Conservation (phyloP, 1,139 yeast genomes). For the Magnusiomyces sp. region DNA sequence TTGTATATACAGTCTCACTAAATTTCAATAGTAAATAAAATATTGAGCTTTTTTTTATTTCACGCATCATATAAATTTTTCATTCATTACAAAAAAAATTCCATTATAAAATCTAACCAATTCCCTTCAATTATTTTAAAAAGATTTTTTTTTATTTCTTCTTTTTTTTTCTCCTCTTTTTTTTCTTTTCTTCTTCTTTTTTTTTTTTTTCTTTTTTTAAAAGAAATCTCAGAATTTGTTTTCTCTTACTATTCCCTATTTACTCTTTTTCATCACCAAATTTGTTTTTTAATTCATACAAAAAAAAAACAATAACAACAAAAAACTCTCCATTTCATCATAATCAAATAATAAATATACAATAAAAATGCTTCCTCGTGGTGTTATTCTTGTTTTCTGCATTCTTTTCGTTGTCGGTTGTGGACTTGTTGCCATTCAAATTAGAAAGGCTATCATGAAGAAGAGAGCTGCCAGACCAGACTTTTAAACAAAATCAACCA, state of each 20-base stretch:
- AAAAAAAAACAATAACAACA: background rate
- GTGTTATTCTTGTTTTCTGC: slow-evolving; percentile 46
- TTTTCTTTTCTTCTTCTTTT: background rate
- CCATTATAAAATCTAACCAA: too few species aligned
- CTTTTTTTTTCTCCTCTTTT: background rate
- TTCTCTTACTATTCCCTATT: background rate
- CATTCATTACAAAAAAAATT: too few species aligned
- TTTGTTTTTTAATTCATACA: background rate
- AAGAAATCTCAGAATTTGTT: background rate
- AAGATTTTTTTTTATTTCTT: background rate
- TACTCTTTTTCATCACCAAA: too few species aligned
- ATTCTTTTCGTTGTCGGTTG: slow-evolving; percentile 39
- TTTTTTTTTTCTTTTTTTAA: background rate
- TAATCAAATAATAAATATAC: background rate
- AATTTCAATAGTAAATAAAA: too few species aligned
- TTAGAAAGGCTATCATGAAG: slow-evolving; percentile 14
- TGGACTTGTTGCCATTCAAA: slow-evolving; percentile 10
- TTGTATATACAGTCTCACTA: too few species aligned
- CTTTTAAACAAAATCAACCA: background rate
- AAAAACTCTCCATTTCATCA: background rate
- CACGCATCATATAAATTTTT: too few species aligned
- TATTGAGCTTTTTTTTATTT: too few species aligned
- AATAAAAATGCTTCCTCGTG: slow-evolving; percentile 44
- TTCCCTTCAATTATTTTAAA: background rate
- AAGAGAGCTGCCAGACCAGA: background rate